Base-by-base conservation (phyloP, 2,329 filamentous ascomycete genomes). In the Sporothrix curviconia region DNA sequence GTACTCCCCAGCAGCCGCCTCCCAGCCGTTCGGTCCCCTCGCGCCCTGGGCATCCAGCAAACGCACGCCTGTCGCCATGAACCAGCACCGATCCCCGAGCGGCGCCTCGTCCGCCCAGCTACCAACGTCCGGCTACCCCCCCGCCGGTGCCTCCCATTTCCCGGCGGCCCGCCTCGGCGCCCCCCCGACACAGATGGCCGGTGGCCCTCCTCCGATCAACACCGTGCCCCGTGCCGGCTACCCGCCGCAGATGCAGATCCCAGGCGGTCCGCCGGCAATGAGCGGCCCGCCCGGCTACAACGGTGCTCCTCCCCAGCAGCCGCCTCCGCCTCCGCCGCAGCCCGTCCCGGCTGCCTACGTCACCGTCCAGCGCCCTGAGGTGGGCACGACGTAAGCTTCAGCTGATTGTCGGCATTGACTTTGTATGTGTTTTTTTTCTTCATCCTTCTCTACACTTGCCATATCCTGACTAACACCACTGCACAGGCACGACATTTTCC, bases 391-490 rank as follows among this genome's bases (percentile, higher is more conserved):
- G 87, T 77, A 96, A 96, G 78, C 89, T 94, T 55, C 94, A 97
- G 77, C 79, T 99, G 67, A 99, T 99, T 72, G 94, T 99, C 56
- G 94, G 94, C 64, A 97, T 99, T 70, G 94, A 99, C 75, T 99
- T 99, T 79, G 94, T 95, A 77, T 76, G 86, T 49, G 22, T 7
- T 73, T 32, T 5, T 17, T 28, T 17, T 17, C 17, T 28, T 22
- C 40, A 14, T 39, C 37, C 17, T 40, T 43, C 12, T 17, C 11
- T 24, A 9, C 4, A 3, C 4, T 0, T 39, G 7, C 63, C 19
- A 59, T 24, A 19, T 49, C 3, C 28, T 42, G 24, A 54, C 58
- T 47, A n/a, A 52, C 30, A 22, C 11, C 19, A 4, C 14, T 8
- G 5, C 15, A 95, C n/a, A 90, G 90, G 94, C 64, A 99, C 94